Conservation (phyloP, 306 rosid species). For the Lablab purpureus region DNA sequence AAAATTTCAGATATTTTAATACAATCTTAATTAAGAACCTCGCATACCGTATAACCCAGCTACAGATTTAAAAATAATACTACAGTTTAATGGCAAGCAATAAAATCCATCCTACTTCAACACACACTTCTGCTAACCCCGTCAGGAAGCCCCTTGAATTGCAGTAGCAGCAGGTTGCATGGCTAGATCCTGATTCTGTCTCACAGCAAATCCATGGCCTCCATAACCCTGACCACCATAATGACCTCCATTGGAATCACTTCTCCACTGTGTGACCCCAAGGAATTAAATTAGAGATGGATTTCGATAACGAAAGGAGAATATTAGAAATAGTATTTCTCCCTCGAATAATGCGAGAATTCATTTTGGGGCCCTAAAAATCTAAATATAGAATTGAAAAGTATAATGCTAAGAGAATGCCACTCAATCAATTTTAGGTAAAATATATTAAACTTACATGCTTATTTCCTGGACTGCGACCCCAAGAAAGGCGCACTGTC, state of each 20-base stretch:
- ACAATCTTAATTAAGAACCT: conserved; percentile 53
- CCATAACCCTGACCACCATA: conserved; percentile 66
- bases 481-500: conserved; percentile 99
- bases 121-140: conserved; percentile 26
- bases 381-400: conserved; percentile 31
- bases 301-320: background rate
- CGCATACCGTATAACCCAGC: conserved; percentile 55
- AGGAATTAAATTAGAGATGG: conserved; percentile 35
- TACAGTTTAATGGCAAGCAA: conserved; percentile 59
- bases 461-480: conserved; percentile 94
- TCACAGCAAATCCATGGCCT: conserved; percentile 65
- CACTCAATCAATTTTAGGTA: conserved; percentile 10
- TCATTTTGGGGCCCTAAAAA: conserved; percentile 30
- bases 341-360: background rate
- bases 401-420: conserved; percentile 5
- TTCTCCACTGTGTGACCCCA: conserved; percentile 77
- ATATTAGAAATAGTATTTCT: background rate
- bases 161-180: conserved; percentile 74
- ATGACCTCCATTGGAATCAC: conserved; percentile 71
- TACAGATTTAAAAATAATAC: conserved; percentile 57
- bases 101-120: conserved; percentile 59
- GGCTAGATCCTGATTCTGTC: conserved; percentile 74
- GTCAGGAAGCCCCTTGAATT: conserved; percentile 75
- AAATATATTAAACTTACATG: conserved; percentile 64
- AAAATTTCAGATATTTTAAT: conserved; percentile 58